Evolutionary conservation across 345 rosid species (phyloP).

Genomic region (Brassica rapa): DNA sequence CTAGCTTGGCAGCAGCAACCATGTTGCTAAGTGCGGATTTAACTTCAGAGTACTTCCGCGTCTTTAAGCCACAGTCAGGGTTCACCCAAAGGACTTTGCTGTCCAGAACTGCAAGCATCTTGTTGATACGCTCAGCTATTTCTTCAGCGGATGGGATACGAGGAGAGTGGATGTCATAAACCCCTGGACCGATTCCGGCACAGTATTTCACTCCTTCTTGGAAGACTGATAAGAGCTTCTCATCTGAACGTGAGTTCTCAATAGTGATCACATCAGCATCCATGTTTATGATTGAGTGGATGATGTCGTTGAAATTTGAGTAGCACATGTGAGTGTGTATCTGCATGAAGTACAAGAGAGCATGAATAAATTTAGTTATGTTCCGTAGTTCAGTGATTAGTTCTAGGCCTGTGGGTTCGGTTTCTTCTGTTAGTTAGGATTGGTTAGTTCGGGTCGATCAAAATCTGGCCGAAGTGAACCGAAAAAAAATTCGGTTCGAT

Average conservation of each 20-base stretch:
- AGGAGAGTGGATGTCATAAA: conserved; percentile 67
- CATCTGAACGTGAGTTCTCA: conserved; percentile 69
- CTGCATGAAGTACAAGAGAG: conserved; percentile 39
- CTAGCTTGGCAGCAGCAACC: conserved; percentile 63
- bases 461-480: too few relatives aligned
- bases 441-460: too few relatives aligned
- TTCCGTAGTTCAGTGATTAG: background rate
- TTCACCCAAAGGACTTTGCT: conserved; percentile 66
- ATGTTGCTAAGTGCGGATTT: conserved; percentile 59
- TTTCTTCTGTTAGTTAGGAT: too few relatives aligned
- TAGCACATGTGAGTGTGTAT: conserved; percentile 72
- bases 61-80: conserved; percentile 71
- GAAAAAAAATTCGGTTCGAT: too few relatives aligned
- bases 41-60: conserved; percentile 60
- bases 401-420: background rate
- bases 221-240: conserved; percentile 67
- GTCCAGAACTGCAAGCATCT: conserved; percentile 69
- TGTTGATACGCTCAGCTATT: conserved; percentile 63
- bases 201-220: conserved; percentile 62
- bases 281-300: conserved; percentile 64
- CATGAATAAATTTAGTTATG: background rate
- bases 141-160: conserved; percentile 65
- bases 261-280: conserved; percentile 71
- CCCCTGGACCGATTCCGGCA: conserved; percentile 71
- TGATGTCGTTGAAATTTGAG: conserved; percentile 67